phyloP scores from a whole-genome alignment of 129 eudicot species.

The Solidago caesia region DNA sequence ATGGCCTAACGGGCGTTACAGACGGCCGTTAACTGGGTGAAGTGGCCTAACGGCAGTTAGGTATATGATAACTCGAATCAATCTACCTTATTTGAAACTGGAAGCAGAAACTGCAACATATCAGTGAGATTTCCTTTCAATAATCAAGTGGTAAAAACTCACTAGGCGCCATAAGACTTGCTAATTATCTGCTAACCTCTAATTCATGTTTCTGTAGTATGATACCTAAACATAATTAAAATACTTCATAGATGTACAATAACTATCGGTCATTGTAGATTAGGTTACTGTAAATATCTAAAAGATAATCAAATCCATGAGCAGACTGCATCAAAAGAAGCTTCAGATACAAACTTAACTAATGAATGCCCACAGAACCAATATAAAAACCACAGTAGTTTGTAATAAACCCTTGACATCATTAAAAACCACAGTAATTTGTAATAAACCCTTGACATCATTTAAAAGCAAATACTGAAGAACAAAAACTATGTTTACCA shows the following conservation, averaged over 20 bases:
- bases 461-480: not conserved
- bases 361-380: not conserved
- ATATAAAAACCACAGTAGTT: conserved; percentile 3
- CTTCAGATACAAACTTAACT: not conserved
- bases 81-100: not conserved
- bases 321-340: too few relatives aligned
- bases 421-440: not conserved
- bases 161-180: too few relatives aligned
- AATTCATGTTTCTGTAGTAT: not conserved
- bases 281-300: not conserved
- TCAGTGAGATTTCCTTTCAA: too few relatives aligned
- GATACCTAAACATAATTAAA: not conserved
- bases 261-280: not conserved
- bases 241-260: not conserved
- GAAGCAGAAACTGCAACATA: not conserved
- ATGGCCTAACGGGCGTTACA: too few relatives aligned
- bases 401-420: not conserved
- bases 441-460: not conserved
- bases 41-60: too few relatives aligned
- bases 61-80: not conserved
- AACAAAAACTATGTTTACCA: not conserved
- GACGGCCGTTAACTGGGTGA: too few relatives aligned
- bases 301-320: too few relatives aligned
- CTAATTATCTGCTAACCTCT: not conserved
- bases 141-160: too few relatives aligned